Conservation (phyloP, 176 grass and related monocot species). For the Oryza glaberrima region DNA sequence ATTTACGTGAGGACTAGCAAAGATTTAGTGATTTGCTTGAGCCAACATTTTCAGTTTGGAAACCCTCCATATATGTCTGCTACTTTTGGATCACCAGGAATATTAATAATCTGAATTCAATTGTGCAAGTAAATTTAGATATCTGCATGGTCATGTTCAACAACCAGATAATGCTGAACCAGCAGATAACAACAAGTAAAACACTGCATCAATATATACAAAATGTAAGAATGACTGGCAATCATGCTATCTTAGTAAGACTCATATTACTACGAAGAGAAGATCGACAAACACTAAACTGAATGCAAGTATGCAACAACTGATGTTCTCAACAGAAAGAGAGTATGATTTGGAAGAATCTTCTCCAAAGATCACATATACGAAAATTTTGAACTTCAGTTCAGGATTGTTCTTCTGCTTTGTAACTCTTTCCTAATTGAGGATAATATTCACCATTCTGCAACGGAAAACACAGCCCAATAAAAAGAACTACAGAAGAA, state of each 20-base stretch:
- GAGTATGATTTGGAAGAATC: too few species aligned
- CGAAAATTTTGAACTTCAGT: too few species aligned
- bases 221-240: neutral
- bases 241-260: neutral
- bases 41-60: neutral
- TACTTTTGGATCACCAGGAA: neutral
- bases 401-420: too few species aligned
- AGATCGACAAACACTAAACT: neutral
- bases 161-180: neutral
- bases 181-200: neutral
- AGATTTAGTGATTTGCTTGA: neutral
- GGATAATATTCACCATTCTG: neutral
- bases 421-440: neutral
- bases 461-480: neutral
- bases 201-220: neutral
- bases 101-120: neutral
- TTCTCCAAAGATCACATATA: too few species aligned
- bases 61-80: neutral
- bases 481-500: neutral
- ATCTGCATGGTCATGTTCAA: neutral
- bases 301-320: neutral
- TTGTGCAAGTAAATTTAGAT: neutral
- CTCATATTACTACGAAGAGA: neutral
- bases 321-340: too few species aligned
- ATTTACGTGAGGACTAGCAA: too few species aligned